A percentile compares a stretch with the other conserved stretches of the same genome.
phyloP scores from a whole-genome alignment of 768 basidiomycete species.

The Hortiboletus flavorubellus region DNA sequence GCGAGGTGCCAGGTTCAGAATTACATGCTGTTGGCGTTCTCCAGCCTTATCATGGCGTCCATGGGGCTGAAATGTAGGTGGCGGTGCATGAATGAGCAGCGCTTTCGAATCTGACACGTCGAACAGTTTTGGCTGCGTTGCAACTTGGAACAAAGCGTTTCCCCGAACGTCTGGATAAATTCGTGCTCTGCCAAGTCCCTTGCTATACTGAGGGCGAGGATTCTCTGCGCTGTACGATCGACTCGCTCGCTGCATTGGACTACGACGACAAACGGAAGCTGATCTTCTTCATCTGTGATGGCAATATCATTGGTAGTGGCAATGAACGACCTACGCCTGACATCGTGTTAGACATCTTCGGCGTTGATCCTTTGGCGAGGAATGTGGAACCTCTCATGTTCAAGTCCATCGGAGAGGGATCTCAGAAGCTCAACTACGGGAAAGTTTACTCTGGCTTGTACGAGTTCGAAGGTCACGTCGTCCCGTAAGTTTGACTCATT shows the following conservation, averaged over 20 bases:
- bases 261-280: slow-evolving; percentile 73
- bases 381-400: slow-evolving; percentile 65
- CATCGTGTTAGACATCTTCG: slow-evolving; percentile 64
- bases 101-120: slow-evolving; percentile 7
- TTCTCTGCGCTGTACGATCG: slow-evolving; percentile 63
- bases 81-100: neutral
- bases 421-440: slow-evolving; percentile 65
- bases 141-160: slow-evolving; percentile 57
- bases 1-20: slow-evolving; percentile 61
- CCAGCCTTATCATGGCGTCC: slow-evolving; percentile 53
- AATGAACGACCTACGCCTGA: slow-evolving; percentile 66
- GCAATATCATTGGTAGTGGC: slow-evolving; percentile 67
- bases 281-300: slow-evolving; percentile 64
- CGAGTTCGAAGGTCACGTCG: slow-evolving; percentile 69
- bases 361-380: slow-evolving; percentile 58
- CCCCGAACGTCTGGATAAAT: slow-evolving; percentile 67
- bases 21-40: slow-evolving; percentile 52
- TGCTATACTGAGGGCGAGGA: slow-evolving; percentile 75
- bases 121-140: slow-evolving; percentile 58
- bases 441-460: slow-evolving; percentile 70
- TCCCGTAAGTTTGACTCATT: slow-evolving; percentile 43
- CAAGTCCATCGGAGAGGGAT: slow-evolving; percentile 66
- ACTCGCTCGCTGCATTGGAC: slow-evolving; percentile 59
- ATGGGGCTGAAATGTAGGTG: slow-evolving; percentile 58
- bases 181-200: slow-evolving; percentile 64